These are phyloP conservation scores for Scleroderma bovista DNA, from an alignment of 768 basidiomycete species.

Conservation along the genomic window DNA sequence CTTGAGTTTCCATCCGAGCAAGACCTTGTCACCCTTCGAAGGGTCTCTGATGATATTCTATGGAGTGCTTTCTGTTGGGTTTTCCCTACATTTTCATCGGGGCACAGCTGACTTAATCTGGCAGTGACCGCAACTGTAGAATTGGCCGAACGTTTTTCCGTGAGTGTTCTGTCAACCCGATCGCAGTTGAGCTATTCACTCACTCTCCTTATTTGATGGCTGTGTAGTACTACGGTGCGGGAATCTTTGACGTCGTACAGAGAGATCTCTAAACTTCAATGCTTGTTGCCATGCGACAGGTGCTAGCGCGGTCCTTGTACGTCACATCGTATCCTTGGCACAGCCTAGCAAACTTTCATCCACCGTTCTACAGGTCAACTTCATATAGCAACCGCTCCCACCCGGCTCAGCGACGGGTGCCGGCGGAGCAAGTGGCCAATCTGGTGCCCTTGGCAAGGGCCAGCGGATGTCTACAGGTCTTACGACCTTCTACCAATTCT, in stretches of 20 bases:
- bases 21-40: constrained; percentile 51
- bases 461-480: constrained; percentile 71
- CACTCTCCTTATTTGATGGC: neutral
- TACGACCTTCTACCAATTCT: constrained; percentile 67
- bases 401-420: constrained; percentile 61
- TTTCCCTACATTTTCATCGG: neutral
- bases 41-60: constrained; percentile 54
- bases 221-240: constrained; percentile 44
- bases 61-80: constrained; percentile 44
- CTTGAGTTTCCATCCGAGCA: constrained; percentile 61
- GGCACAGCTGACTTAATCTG: neutral
- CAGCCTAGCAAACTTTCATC: neutral
- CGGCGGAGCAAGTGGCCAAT: constrained; percentile 45
- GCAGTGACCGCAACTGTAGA: constrained; percentile 65
- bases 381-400: constrained; percentile 69
- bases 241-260: constrained; percentile 3
- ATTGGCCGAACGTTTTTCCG: constrained; percentile 71
- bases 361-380: constrained; percentile 49
- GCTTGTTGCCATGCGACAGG: constrained; percentile 25
- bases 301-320: constrained; percentile 36
- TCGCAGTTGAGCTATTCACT: neutral
- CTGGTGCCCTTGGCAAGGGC: constrained; percentile 62
- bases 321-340: constrained; percentile 2
- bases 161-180: constrained; percentile 19
- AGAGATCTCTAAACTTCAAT: neutral